Percentiles rank a stretch among this genome's conserved stretches.
Conservation (phyloP, 306 rosid genomes). For the Vigna radiata region DNA sequence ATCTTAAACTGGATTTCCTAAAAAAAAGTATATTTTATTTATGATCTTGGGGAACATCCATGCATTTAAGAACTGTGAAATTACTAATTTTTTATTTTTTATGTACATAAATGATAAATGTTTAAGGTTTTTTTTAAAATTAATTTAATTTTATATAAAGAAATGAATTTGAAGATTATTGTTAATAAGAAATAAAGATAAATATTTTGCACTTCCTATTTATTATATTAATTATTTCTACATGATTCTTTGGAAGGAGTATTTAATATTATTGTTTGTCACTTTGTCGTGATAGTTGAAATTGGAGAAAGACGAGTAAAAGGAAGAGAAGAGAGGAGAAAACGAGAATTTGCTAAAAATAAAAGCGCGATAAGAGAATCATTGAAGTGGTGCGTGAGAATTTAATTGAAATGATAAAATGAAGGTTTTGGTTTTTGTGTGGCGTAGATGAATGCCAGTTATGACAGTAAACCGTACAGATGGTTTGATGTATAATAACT, state of each 20-base stretch:
- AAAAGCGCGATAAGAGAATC: constrained; percentile 30
- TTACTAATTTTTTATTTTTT: background rate
- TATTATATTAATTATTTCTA: too few relatives aligned
- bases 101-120: too few relatives aligned
- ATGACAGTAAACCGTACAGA: constrained; percentile 42
- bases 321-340: background rate
- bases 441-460: constrained; percentile 44
- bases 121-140: too few relatives aligned
- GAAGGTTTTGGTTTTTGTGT: constrained; percentile 28
- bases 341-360: background rate
- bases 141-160: too few relatives aligned
- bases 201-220: too few relatives aligned
- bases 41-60: background rate
- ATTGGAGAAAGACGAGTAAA: background rate
- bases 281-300: constrained; percentile 8
- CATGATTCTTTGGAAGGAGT: background rate
- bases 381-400: background rate
- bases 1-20: background rate
- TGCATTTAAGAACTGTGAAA: constrained; percentile 16
- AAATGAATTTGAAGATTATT: too few relatives aligned
- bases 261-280: constrained; percentile 18
- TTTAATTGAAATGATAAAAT: background rate
- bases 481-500: constrained; percentile 30
- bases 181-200: too few relatives aligned
- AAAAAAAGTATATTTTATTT: background rate